Conservation (phyloP, 2,329 filamentous ascomycete species). For the Pyrenophora graminea region DNA sequence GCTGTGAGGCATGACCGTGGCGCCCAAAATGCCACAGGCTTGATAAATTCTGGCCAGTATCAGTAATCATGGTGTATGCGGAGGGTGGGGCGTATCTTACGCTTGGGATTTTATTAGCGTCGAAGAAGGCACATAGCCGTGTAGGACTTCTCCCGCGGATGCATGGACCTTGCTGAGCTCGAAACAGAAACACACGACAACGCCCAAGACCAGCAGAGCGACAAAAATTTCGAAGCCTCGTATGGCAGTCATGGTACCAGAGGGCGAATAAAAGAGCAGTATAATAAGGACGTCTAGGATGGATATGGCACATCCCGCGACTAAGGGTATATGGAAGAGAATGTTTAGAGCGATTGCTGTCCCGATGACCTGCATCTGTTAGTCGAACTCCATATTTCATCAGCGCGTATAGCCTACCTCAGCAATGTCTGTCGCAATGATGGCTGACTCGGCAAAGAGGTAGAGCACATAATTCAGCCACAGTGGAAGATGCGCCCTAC, state of each 20-base stretch:
- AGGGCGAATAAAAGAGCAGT: slow-evolving; percentile 60
- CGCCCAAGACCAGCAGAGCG: slow-evolving; percentile 58
- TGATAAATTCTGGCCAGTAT: slow-evolving; percentile 54
- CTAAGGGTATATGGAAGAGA: slow-evolving; percentile 57
- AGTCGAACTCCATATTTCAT: neutral
- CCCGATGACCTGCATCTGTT: slow-evolving; percentile 53
- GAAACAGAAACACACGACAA: slow-evolving; percentile 62
- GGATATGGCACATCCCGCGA: slow-evolving; percentile 62
- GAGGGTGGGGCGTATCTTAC: slow-evolving; percentile 30
- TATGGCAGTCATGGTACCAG: slow-evolving; percentile 56
- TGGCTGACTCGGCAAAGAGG: slow-evolving; percentile 60
- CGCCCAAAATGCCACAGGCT: slow-evolving; percentile 75
- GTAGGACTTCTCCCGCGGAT: slow-evolving; percentile 57
- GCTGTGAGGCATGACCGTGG: slow-evolving; percentile 69
- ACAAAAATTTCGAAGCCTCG: slow-evolving; percentile 61
- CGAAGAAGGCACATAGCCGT: slow-evolving; percentile 59
- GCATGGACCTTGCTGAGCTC: slow-evolving; percentile 59
- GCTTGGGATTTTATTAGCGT: slow-evolving; percentile 58
- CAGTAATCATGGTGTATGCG: neutral
- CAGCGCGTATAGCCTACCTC: slow-evolving; percentile 44
- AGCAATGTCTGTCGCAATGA: slow-evolving; percentile 64
- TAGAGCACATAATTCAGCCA: slow-evolving; percentile 61
- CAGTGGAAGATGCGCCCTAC: slow-evolving; percentile 54
- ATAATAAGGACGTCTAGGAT: slow-evolving; percentile 61
- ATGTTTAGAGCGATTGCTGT: slow-evolving; percentile 62